Conservation (phyloP, 163 green algal genomes). For the Chlamydomonas reinhardtii region DNA sequence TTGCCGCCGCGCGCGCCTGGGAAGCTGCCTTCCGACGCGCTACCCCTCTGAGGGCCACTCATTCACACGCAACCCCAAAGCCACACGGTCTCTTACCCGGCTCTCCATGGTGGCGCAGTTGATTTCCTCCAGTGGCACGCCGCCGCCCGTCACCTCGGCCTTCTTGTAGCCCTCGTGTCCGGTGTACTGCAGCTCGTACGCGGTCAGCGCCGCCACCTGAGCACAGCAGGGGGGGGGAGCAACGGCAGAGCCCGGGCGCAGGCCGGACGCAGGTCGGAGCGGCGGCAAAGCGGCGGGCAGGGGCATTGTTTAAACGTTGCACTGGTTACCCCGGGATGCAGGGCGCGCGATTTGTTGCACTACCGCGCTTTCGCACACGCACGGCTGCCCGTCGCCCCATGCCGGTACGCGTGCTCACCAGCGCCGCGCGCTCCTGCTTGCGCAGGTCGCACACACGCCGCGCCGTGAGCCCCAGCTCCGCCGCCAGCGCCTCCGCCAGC, state of each 20-base stretch:
- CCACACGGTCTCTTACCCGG: constrained; percentile 9
- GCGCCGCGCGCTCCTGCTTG: constrained; percentile 65
- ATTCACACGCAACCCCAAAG: too few relatives aligned
- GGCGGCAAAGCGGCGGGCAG: too few relatives aligned
- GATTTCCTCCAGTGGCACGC: constrained; percentile 84
- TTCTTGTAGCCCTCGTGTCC: constrained; percentile 89
- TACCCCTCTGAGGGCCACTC: too few relatives aligned
- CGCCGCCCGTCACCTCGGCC: constrained; percentile 85
- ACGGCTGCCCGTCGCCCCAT: too few relatives aligned
- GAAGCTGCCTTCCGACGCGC: too few relatives aligned
- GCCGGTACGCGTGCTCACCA: constrained; percentile 59
- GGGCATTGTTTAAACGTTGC: too few relatives aligned
- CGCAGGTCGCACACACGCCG: constrained; percentile 72
- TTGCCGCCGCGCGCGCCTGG: too few relatives aligned
- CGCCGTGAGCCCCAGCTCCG: constrained; percentile 60
- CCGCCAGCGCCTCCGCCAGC: constrained; percentile 81
- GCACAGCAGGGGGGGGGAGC: not conserved
- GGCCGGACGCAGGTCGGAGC: too few relatives aligned
- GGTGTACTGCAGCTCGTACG: constrained; percentile 72
- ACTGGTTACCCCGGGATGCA: too few relatives aligned
- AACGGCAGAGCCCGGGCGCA: not conserved
- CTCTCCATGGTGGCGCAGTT: constrained; percentile 82
- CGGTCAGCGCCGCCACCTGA: constrained; percentile 65
- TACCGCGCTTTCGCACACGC: too few relatives aligned
- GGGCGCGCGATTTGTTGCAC: too few relatives aligned